phyloP scores from a whole-genome alignment of 768 basidiomycete genomes.

The Russula sp. region DNA sequence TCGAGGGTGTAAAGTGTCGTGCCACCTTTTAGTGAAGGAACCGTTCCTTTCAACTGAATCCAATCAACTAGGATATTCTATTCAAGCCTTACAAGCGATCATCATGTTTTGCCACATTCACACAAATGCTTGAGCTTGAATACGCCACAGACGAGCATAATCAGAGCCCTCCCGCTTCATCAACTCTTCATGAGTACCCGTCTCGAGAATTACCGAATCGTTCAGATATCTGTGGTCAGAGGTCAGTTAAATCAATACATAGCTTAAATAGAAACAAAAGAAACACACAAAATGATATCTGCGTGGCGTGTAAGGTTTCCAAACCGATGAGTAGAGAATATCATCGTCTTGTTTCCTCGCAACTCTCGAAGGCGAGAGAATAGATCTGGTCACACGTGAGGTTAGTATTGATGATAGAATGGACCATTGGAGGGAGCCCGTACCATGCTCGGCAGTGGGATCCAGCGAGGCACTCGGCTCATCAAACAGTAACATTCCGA shows the following conservation, averaged over 20 bases:
- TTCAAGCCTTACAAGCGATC: too few relatives aligned
- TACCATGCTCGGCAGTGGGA: conserved; percentile 69
- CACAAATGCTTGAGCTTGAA: conserved; percentile 66
- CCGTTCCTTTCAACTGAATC: too few relatives aligned
- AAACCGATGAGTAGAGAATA: conserved; percentile 69
- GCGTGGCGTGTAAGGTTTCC: conserved; percentile 65
- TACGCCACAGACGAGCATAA: conserved; percentile 66
- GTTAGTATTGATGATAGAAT: conserved; percentile 20
- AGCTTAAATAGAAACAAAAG: neutral
- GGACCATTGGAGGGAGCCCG: neutral
- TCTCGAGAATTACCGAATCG: conserved; percentile 52
- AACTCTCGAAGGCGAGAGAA: conserved; percentile 64
- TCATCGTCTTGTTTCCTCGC: conserved; percentile 75
- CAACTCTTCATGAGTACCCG: conserved; percentile 59
- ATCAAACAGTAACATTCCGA: conserved; percentile 65
- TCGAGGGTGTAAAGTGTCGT: conserved; percentile 3
- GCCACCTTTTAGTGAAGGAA: too few relatives aligned
- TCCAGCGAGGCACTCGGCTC: conserved; percentile 71
- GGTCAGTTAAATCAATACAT: neutral
- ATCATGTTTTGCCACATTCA: neutral
- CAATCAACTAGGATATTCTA: neutral
- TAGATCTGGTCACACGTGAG: conserved; percentile 38
- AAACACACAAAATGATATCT: conserved; percentile 17
- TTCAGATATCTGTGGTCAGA: conserved; percentile 54
- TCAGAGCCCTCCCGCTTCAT: conserved; percentile 47